A percentile compares a stretch with the other conserved stretches of the same genome.
Conservation (phyloP, 495 filamentous ascomycete species). For the Usnea hakonensis region DNA sequence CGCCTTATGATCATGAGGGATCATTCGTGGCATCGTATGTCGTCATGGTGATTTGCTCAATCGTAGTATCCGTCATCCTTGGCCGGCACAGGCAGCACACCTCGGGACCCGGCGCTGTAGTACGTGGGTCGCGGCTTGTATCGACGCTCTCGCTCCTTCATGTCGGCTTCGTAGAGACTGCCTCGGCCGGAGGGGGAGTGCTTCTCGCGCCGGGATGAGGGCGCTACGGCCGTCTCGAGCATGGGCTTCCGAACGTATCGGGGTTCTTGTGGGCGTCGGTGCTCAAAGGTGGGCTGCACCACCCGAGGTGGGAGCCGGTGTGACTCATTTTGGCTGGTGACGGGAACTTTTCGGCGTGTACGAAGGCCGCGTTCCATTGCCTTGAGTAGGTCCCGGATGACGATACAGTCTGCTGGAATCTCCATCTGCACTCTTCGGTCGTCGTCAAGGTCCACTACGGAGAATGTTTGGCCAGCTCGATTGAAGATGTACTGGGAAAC, state of each 20-base stretch:
- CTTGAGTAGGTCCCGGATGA: slow-evolving; percentile 38
- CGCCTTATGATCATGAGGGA: background rate
- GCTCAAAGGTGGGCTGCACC: background rate
- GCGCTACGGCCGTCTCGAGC: slow-evolving; percentile 13
- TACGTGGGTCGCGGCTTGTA: slow-evolving; percentile 2
- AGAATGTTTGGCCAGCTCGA: slow-evolving; percentile 41
- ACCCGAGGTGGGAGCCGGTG: slow-evolving; percentile 33
- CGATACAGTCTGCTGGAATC: slow-evolving; percentile 36
- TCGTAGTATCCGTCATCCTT: slow-evolving; percentile 12
- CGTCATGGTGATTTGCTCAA: background rate
- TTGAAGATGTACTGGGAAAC: slow-evolving; percentile 45
- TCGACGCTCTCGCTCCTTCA: slow-evolving; percentile 19
- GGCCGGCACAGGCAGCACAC: slow-evolving; percentile 11
- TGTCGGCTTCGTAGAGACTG: slow-evolving; percentile 20
- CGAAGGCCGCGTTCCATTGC: slow-evolving; percentile 43
- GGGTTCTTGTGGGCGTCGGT: slow-evolving; percentile 7
- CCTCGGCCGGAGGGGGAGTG: slow-evolving; percentile 11
- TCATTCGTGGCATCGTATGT: background rate
- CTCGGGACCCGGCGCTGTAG: background rate
- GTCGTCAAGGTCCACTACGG: slow-evolving; percentile 41
- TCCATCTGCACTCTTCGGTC: slow-evolving; percentile 38
- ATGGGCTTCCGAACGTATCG: slow-evolving; percentile 9
- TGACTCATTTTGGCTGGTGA: slow-evolving; percentile 38
- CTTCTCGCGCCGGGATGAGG: slow-evolving; percentile 11
- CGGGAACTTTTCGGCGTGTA: slow-evolving; percentile 28